Base-by-base conservation (phyloP, 345 rosid genomes). In the Lenwebbia sp. region DNA sequence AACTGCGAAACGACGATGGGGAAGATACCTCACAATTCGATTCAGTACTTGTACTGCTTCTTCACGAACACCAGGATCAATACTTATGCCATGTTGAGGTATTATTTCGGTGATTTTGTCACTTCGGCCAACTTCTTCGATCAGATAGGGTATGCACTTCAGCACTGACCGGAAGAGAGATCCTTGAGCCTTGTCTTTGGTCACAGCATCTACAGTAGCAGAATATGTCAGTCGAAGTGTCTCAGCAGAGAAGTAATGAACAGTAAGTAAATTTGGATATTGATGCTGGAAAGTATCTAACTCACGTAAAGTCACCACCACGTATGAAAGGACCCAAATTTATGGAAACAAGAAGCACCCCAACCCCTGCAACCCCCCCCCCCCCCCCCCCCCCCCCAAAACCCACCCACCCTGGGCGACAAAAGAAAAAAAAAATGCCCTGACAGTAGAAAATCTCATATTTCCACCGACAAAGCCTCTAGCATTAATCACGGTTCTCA, bases 61-160 rank as follows among this genome's bases (percentile, higher is more conserved):
- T 90, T 96, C 99, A 76, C 99, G 99, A 55, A 97, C 99, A 78
- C 98, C 98, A 78, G 99, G 99, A 90, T 97, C 99, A 75, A 95
- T 93, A 89, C 99, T 96, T 92, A 97, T 95, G 85, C 99, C 99
- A 90, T 97, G 99, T 90, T 95, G 98, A 88, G 99, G 99, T 91
- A 97, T 97, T 88, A 97, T 95, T 91, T 97, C 99, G 28, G 99
- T 92, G 84, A 97, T 95, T 93, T 95, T 97, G 91, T 96, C 99
- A 87, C 91, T 95, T 92, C 99, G 94, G 74, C 99, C 96, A 91
- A 96, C 99, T 94, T 96, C 99, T 91, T 96, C 98, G 57, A 96
- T 96, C 89, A 97, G 92, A 87, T 93, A 95, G 41, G 99, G 99
- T 91, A 96, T 97, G 91, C 99, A 97, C 92, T 95, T 96, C 87